Conservation (phyloP, 768 basidiomycete species). For the Naganishia kalamii region DNA sequence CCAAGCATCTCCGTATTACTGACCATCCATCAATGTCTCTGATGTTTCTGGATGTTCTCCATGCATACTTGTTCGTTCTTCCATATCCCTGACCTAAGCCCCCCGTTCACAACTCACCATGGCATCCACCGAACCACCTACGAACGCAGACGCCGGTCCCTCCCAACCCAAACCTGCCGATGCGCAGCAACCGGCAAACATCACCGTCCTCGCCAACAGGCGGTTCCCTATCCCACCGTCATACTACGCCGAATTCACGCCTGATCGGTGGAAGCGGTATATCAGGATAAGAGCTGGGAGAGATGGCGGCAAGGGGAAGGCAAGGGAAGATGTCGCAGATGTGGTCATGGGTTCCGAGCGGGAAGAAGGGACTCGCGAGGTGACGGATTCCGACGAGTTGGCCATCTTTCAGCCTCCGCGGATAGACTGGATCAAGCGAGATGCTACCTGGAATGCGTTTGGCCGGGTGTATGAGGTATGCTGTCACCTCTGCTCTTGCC, state of each 20-base stretch:
- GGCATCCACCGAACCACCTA: neutral
- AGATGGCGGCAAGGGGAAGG: neutral
- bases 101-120: neutral
- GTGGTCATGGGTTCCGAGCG: neutral
- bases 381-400: neutral
- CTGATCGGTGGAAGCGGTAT: conserved; percentile 7
- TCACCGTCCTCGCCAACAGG: conserved; percentile 14
- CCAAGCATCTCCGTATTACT: neutral
- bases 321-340: neutral
- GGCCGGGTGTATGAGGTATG: conserved; percentile 10
- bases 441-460: conserved; percentile 18
- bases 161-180: neutral
- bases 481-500: neutral
- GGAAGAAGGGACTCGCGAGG: neutral
- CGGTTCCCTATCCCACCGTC: conserved; percentile 17
- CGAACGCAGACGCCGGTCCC: conserved; percentile 2
- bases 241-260: conserved; percentile 20
- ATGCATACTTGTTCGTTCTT: neutral
- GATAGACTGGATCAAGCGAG: conserved; percentile 20
- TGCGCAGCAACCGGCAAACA: neutral
- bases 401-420: conserved; percentile 13
- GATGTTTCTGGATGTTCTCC: neutral
- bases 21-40: neutral
- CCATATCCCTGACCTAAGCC: neutral
- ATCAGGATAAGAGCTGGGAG: neutral